These are phyloP conservation scores for Neopestalotiopsis rosae DNA, from an alignment of 2,329 filamentous ascomycete genomes.

Conservation along the genomic window DNA sequence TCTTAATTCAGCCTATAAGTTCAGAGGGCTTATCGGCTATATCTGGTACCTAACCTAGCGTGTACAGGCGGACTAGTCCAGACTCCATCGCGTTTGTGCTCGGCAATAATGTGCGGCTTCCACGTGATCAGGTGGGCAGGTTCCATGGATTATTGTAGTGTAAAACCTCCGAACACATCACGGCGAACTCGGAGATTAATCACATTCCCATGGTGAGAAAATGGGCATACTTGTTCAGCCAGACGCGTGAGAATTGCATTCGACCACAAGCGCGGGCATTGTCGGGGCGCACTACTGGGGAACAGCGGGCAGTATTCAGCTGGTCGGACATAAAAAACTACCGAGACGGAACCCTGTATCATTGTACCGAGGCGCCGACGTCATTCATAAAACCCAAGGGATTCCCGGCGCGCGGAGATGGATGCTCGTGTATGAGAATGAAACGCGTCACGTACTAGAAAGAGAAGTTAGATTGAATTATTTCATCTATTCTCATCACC, in stretches of 20 bases:
- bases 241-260: too few species aligned
- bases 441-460: not conserved
- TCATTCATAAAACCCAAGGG: constrained; percentile 13
- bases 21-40: not conserved
- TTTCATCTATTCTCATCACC: not conserved
- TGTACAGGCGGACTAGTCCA: too few species aligned
- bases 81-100: too few species aligned
- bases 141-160: too few species aligned
- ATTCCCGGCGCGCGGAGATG: constrained; percentile 3
- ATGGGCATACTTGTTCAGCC: too few species aligned
- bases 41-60: not conserved
- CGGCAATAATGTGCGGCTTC: too few species aligned
- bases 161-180: too few species aligned
- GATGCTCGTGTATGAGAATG: not conserved
- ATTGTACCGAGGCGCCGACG: constrained; percentile 15
- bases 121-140: too few species aligned
- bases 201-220: too few species aligned
- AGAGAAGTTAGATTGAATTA: not conserved
- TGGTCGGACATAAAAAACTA: not conserved
- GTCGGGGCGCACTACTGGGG: not conserved
- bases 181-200: too few species aligned
- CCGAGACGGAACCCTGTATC: not conserved
- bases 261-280: not conserved
- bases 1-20: not conserved
- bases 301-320: not conserved